Percentiles rank a stretch among this genome's conserved stretches.
These are phyloP conservation scores for Penicillium daleae DNA, from an alignment of 495 filamentous ascomycete genomes.

Conservation along the genomic window DNA sequence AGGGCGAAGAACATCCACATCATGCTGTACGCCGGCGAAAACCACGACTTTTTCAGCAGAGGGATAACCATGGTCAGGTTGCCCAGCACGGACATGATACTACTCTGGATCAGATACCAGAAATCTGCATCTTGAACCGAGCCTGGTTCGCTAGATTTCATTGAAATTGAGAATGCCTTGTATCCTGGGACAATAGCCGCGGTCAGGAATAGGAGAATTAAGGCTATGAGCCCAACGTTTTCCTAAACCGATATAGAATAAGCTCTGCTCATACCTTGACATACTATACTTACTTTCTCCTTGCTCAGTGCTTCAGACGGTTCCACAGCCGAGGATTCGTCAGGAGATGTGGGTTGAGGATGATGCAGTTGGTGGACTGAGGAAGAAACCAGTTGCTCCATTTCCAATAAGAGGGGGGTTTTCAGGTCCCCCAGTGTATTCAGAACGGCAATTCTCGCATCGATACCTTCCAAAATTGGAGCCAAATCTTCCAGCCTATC, in stretches of 20 bases:
- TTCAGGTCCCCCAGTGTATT: not conserved
- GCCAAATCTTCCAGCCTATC: not conserved
- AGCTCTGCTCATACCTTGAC: too few species aligned
- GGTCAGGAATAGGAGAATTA: slow-evolving; percentile 2
- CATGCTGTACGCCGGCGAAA: not conserved
- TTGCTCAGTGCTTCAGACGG: not conserved
- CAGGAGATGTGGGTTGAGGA: not conserved
- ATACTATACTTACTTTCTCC: not conserved
- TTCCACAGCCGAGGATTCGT: not conserved
- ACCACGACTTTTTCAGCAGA: not conserved
- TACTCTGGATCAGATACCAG: slow-evolving; percentile 2
- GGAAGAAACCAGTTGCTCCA: not conserved
- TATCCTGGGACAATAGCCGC: slow-evolving; percentile 4
- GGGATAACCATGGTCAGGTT: not conserved
- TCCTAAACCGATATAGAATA: not conserved
- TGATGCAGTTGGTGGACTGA: not conserved
- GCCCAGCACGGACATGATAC: not conserved
- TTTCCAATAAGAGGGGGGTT: not conserved
- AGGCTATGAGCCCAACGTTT: not conserved
- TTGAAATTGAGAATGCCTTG: slow-evolving; percentile 6
- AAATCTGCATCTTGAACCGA: not conserved
- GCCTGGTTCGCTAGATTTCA: not conserved
- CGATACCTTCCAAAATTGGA: slow-evolving; percentile 1
- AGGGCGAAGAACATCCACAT: slow-evolving; percentile 2
- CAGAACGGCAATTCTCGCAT: not conserved